Evolutionary conservation across 306 rosid genomes (phyloP).

Genomic region (Cucurbita ficifolia): DNA sequence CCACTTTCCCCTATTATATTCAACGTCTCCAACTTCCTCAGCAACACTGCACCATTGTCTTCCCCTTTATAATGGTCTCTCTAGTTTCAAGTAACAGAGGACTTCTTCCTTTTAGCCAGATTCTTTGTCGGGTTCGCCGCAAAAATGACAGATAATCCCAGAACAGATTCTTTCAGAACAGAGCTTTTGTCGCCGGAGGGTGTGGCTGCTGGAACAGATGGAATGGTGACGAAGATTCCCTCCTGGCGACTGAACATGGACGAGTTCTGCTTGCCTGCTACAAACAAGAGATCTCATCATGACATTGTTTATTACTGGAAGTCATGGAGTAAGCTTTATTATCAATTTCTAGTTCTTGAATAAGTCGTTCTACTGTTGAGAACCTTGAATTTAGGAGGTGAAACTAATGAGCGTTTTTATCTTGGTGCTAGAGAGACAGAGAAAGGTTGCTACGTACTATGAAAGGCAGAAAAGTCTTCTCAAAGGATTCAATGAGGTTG

Average conservation of each 20-base stretch:
- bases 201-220: constrained; percentile 8
- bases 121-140: background rate
- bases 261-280: constrained; percentile 35
- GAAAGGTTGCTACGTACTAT: constrained; percentile 54
- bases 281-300: constrained; percentile 31
- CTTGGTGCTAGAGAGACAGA: constrained; percentile 33
- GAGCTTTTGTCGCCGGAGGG: constrained; percentile 64
- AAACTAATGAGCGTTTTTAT: background rate
- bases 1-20: background rate
- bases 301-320: constrained; percentile 31
- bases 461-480: constrained; percentile 62
- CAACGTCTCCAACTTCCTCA: background rate
- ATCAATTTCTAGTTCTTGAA: background rate
- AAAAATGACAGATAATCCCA: constrained; percentile 8
- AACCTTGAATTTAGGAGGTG: background rate
- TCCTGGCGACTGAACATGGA: constrained; percentile 82
- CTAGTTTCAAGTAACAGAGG: background rate
- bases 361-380: background rate
- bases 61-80: background rate
- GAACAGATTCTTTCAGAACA: constrained; percentile 14
- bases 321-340: constrained; percentile 29
- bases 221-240: constrained; percentile 25
- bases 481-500: constrained; percentile 63
- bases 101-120: background rate
- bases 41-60: background rate